Percentiles rank a stretch among this genome's conserved stretches.
Conservation (phyloP, 352 stramenopile genomes). For the Phytopythium chamaehyphon region DNA sequence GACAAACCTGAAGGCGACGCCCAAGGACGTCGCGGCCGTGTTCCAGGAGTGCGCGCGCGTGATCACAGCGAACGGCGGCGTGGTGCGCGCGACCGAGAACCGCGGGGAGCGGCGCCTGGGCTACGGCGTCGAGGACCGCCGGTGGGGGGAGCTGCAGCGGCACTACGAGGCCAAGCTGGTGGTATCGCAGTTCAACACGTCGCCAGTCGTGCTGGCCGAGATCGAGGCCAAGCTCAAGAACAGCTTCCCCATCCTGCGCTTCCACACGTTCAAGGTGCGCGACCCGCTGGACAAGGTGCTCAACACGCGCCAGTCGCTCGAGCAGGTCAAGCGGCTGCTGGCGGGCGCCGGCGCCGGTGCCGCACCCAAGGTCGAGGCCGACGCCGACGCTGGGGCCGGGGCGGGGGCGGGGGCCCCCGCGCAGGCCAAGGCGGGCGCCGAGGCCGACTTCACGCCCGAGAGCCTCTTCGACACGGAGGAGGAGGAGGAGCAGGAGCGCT, state of each 20-base stretch:
- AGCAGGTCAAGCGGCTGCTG: constrained; percentile 52
- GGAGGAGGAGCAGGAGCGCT: constrained; percentile 56
- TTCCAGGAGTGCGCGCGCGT: constrained; percentile 80
- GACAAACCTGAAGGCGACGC: constrained; percentile 85
- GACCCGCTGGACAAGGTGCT: constrained; percentile 79
- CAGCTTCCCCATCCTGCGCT: constrained; percentile 80
- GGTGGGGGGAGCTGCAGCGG: constrained; percentile 81
- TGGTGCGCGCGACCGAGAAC: constrained; percentile 77
- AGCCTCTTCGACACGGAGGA: constrained; percentile 56
- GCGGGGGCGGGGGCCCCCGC: constrained; percentile 30
- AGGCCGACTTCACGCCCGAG: constrained; percentile 38
- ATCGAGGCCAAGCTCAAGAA: constrained; percentile 84
- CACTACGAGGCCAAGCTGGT: constrained; percentile 85
- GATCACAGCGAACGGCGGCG: constrained; percentile 61
- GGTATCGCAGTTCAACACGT: constrained; percentile 86
- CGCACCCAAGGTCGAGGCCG: constrained; percentile 21
- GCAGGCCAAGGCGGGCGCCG: constrained; percentile 15
- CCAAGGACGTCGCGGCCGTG: constrained; percentile 74
- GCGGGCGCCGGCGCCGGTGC: constrained; percentile 35
- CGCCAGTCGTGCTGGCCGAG: constrained; percentile 57
- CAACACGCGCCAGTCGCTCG: constrained; percentile 73
- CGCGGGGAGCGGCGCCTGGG: constrained; percentile 78
- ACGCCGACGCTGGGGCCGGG: constrained; percentile 28
- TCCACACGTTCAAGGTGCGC: constrained; percentile 84
- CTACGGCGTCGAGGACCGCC: constrained; percentile 81